Evolutionary conservation across 805 yeast genomes (phyloP), one percentile per base, ranked within the genome.

Genomic region (Saccharomyces mikatae): DNA sequence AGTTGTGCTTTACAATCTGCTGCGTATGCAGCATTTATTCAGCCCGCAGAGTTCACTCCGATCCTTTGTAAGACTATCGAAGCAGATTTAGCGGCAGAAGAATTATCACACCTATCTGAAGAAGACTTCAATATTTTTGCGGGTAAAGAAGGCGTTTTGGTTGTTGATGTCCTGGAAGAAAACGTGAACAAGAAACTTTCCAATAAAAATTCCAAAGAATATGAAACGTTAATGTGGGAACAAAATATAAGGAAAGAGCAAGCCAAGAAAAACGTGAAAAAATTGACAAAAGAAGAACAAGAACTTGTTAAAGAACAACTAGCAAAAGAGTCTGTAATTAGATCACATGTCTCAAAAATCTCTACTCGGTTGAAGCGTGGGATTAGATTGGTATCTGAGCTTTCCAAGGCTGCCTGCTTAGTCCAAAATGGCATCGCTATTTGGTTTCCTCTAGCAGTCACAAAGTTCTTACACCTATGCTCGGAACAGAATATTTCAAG

Each of bases 151-250:
- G 95, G 90, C 2, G 83, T 79, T 48, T 67, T 86, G 52, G 94
- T 86, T 1, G 70, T 83, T 21, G 83, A 88, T 63, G 81, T 87
- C 4, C 68, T 87, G 50, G 79, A 77, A 41, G 64, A 65, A 28
- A 72, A 71, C 53, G 78, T 75, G 63, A 71, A 73, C 13, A 72
- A 74, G 31, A 70, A 71, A 32, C 74, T 71, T 4, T 81, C 82
- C 13, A 81, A 81, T 64, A 88, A 87, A 66, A 88, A 88, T 66
- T 74, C 88, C 0, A 90, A 84, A 65, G 96, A 90, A 63, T 89
- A 89, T 62, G 96, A 86, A 62, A 86, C 91, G 1, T 73, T 80
- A 56, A 83, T 88, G 67, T 92, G 98, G 98, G 99, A 94, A 66
- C 90, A 85, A 60, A 80, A 80, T 51, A 79, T 94, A 31, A 81